Evolutionary conservation across 164 flowering plant species (phyloP).

Genomic region (Protea cynaroides): DNA sequence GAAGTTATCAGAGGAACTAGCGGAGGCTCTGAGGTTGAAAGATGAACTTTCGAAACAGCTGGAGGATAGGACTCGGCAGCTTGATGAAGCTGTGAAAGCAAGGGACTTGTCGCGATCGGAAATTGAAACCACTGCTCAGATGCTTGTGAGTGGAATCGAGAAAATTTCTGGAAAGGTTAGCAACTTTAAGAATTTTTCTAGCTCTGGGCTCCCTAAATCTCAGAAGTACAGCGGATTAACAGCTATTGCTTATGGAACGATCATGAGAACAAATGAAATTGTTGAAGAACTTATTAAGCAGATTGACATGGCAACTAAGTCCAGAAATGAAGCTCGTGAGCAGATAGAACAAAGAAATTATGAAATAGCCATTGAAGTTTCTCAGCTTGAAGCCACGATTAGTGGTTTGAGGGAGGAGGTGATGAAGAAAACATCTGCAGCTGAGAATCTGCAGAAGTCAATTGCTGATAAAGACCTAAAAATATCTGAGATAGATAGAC

Average conservation of each 20-base stretch:
- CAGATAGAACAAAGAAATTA: slow-evolving; percentile 89
- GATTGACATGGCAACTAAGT: slow-evolving; percentile 48
- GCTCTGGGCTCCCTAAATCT: slow-evolving; percentile 64
- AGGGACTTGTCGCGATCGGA: slow-evolving; percentile 41
- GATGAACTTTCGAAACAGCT: slow-evolving; percentile 40
- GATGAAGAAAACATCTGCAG: slow-evolving; percentile 30
- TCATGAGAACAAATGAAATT: slow-evolving; percentile 85
- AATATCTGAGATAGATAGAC: slow-evolving; percentile 46
- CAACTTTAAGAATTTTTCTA: slow-evolving; percentile 56
- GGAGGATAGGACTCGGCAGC: slow-evolving; percentile 35
- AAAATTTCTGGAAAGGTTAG: slow-evolving; percentile 75
- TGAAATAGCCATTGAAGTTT: slow-evolving; percentile 95
- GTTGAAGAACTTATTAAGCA: slow-evolving; percentile 81
- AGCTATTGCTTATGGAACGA: slow-evolving; percentile 69
- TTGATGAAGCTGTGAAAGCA: slow-evolving; percentile 40
- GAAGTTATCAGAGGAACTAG: slow-evolving; percentile 34
- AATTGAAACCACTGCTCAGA: slow-evolving; percentile 44
- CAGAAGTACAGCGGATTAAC: slow-evolving; percentile 68
- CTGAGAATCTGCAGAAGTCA: slow-evolving; percentile 45
- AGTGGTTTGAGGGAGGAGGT: slow-evolving; percentile 65
- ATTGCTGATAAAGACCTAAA: slow-evolving; percentile 44
- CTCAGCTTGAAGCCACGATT: slow-evolving; percentile 85
- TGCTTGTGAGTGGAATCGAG: slow-evolving; percentile 75
- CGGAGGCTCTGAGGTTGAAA: slow-evolving; percentile 29
- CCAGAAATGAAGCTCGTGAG: slow-evolving; percentile 71